Conservation (phyloP, 2,329 filamentous ascomycete genomes). For the Rutstroemia sp. region DNA sequence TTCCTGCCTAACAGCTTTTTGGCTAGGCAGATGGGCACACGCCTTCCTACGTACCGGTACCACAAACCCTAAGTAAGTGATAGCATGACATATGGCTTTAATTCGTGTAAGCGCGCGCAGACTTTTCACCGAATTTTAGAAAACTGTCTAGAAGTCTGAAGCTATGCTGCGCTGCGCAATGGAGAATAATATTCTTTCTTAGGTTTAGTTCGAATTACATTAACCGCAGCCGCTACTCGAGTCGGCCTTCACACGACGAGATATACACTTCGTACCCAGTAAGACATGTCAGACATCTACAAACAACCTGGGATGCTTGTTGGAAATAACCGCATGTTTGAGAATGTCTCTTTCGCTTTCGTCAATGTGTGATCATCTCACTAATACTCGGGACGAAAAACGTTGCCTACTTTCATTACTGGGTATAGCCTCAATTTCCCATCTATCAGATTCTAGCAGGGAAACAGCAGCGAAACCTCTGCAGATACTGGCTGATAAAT, state of each 20-base stretch:
- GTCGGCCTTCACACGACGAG: background rate
- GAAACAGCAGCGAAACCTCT: background rate
- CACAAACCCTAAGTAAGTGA: background rate
- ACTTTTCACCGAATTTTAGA: background rate
- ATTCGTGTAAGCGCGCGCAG: slow-evolving; percentile 9
- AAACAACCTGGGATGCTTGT: background rate
- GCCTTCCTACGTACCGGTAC: background rate
- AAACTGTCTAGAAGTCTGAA: background rate
- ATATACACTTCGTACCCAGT: background rate
- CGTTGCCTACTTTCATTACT: background rate
- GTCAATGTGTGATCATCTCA: background rate
- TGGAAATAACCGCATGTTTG: slow-evolving; percentile 8
- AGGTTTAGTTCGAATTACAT: background rate
- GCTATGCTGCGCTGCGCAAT: background rate
- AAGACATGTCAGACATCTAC: slow-evolving; percentile 1
- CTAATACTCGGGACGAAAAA: background rate
- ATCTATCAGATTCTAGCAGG: background rate
- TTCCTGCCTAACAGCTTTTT: background rate
- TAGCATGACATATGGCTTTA: background rate
- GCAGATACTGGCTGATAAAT: background rate
- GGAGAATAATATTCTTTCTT: background rate
- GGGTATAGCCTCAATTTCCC: background rate
- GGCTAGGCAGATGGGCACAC: background rate
- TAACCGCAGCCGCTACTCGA: background rate
- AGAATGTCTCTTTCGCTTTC: slow-evolving; percentile 6